Base-by-base conservation (phyloP, 306 rosid genomes). In the Vigna reflexopilosa region DNA sequence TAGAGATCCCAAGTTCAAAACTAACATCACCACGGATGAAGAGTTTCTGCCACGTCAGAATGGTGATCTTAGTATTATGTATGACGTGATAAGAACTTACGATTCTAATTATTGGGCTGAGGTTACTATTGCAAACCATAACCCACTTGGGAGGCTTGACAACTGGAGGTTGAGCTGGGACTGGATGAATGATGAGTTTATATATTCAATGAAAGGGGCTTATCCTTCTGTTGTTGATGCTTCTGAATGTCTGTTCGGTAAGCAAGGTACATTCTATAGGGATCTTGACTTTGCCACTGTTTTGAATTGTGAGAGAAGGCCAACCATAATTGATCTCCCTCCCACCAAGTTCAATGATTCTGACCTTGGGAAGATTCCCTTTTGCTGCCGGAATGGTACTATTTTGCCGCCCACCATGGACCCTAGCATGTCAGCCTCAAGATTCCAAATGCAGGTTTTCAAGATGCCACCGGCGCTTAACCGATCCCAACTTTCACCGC, bases 371-470 rank as follows among this genome's bases (percentile, higher is more conserved):
- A 30, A 67, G 68, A 80, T 91, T 40, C 99, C 99, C 3, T 87
- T 83, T 77, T 96, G 99, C 75, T 96, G 99, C 86, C 85, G 98
- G 45, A 96, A 96, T 34, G 99, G 98, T 47, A 96, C 99, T 3
- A 90, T 96, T 81, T 83, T 96, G 90, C 99, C 99, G 0, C 86
- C 87, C 0, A 76, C 76, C 11, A 96, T 96, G 98, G 99, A 96
- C 32, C 88, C 93, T 15, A 89, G 87, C 36, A 86, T 55, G 89
- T 96, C 99, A 1, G 63, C 84, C 38, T 93, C 99, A 2, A 86
- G 89, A 28, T 96, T 96, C 82, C 98, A 86, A 82, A 85, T 96
- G 76, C 92, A 96, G 81, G 93, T 96, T n/a, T 91, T 7, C 55
- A 96, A 96, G 81, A 91, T 93, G 97, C 98, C 98, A 15, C 99